phyloP scores from a whole-genome alignment of 2,329 filamentous ascomycete species.

The Aspergillus melleus region DNA sequence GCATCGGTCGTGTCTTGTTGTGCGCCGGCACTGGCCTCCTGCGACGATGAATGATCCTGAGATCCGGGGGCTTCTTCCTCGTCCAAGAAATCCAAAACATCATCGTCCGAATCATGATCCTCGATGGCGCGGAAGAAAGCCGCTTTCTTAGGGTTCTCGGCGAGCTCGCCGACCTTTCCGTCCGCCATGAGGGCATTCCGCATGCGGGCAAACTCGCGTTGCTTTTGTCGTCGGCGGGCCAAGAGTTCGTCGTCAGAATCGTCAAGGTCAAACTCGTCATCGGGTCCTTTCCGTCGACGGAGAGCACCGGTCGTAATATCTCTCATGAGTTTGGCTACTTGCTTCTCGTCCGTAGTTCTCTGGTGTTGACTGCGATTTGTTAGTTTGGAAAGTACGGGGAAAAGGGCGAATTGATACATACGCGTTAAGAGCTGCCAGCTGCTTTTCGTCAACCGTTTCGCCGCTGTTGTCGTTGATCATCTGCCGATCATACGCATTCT shows the following conservation, averaged over 20 bases:
- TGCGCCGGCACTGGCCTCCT: constrained; percentile 22
- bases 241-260: constrained; percentile 83
- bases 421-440: constrained; percentile 85
- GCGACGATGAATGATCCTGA: constrained; percentile 35
- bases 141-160: constrained; percentile 81
- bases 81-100: constrained; percentile 70
- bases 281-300: constrained; percentile 71
- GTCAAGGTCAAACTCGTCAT: constrained; percentile 78
- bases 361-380: constrained; percentile 66
- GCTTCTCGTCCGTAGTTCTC: constrained; percentile 77
- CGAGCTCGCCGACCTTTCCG: constrained; percentile 87
- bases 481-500: constrained; percentile 73
- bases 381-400: constrained; percentile 11
- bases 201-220: constrained; percentile 87
- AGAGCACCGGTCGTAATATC: constrained; percentile 89
- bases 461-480: constrained; percentile 87
- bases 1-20: constrained; percentile 23
- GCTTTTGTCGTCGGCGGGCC: constrained; percentile 76
- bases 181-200: constrained; percentile 83
- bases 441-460: constrained; percentile 74
- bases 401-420: constrained; percentile 53
- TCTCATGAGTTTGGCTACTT: constrained; percentile 86
- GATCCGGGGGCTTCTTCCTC: constrained; percentile 40
- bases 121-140: constrained; percentile 91
- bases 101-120: constrained; percentile 68